A percentile compares a stretch with the other conserved stretches of the same genome.
These are phyloP conservation scores for Diospyros kaki DNA, from an alignment of 148 eudicot species.

Conservation along the genomic window DNA sequence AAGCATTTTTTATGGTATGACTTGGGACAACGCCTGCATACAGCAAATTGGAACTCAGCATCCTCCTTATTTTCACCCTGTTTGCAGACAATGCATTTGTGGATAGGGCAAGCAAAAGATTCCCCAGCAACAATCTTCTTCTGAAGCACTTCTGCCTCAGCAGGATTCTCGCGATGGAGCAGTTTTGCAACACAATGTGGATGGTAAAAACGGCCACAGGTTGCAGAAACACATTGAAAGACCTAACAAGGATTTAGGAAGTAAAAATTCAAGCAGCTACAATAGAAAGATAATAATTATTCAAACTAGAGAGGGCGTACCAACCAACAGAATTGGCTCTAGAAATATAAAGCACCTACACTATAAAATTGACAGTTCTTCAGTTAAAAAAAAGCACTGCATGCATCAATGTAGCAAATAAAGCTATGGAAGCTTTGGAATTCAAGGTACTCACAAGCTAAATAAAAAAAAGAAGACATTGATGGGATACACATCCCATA, in stretches of 20 bases:
- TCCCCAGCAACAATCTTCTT: conserved; percentile 65
- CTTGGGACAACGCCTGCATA: conserved; percentile 93
- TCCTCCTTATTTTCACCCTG: conserved; percentile 47
- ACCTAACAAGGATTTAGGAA: conserved; percentile 41
- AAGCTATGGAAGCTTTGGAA: neutral
- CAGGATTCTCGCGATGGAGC: conserved; percentile 43
- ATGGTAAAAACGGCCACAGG: conserved; percentile 93
- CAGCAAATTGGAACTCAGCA: conserved; percentile 66
- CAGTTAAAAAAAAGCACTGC: neutral
- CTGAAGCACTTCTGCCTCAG: conserved; percentile 39
- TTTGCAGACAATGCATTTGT: conserved; percentile 61
- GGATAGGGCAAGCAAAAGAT: conserved; percentile 78
- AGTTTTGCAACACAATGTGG: conserved; percentile 77
- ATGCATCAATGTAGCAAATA: neutral
- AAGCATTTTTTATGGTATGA: conserved; percentile 87
- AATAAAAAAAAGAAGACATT: too few species aligned
- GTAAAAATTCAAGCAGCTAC: neutral
- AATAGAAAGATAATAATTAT: neutral
- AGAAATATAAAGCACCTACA: neutral
- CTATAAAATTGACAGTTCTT: neutral
- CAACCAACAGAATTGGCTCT: neutral
- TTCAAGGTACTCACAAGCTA: too few species aligned
- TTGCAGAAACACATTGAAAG: conserved; percentile 78
- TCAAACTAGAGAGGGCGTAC: neutral
- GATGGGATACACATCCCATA: too few species aligned